A percentile compares a stretch with the other conserved stretches of the same genome.
phyloP scores from a whole-genome alignment of 805 yeast genomes.

The Cyberlindnera maritima region DNA sequence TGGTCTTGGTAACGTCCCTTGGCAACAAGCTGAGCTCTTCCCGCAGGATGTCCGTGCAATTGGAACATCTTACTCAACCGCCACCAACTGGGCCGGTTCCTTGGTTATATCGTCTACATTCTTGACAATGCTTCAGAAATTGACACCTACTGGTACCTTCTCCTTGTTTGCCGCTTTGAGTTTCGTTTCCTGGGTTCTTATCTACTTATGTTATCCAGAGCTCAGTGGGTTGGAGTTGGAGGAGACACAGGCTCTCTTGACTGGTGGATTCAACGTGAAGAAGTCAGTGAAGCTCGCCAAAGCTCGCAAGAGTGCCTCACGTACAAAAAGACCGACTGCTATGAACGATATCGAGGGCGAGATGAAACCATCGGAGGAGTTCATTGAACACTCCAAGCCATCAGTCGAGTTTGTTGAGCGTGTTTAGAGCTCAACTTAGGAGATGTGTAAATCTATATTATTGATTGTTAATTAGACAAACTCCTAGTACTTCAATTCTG shows the following conservation, averaged over 20 bases:
- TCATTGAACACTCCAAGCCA: neutral
- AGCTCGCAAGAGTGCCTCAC: too few relatives aligned
- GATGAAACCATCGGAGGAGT: neutral
- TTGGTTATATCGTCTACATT: slow-evolving; percentile 87
- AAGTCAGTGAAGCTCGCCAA: too few relatives aligned
- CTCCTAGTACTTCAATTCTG: too few relatives aligned
- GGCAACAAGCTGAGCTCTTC: slow-evolving; percentile 96
- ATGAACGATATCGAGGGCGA: neutral
- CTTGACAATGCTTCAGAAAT: slow-evolving; percentile 87
- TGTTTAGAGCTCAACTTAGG: too few relatives aligned
- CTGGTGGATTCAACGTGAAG: slow-evolving; percentile 84
- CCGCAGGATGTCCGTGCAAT: slow-evolving; percentile 92
- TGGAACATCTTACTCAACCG: slow-evolving; percentile 88
- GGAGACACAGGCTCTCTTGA: slow-evolving; percentile 78
- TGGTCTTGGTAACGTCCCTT: slow-evolving; percentile 96
- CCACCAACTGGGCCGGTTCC: slow-evolving; percentile 95
- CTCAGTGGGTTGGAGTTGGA: slow-evolving; percentile 86
- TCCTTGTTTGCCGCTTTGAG: slow-evolving; percentile 85
- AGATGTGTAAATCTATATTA: too few relatives aligned
- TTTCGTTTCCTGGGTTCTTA: slow-evolving; percentile 65
- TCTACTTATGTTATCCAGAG: slow-evolving; percentile 88
- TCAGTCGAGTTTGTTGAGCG: neutral
- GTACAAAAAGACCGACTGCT: neutral
- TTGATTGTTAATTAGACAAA: too few relatives aligned
- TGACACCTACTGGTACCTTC: slow-evolving; percentile 95